These are phyloP conservation scores for Aspergillus hancockii DNA, from an alignment of 495 filamentous ascomycete genomes.

Conservation along the genomic window DNA sequence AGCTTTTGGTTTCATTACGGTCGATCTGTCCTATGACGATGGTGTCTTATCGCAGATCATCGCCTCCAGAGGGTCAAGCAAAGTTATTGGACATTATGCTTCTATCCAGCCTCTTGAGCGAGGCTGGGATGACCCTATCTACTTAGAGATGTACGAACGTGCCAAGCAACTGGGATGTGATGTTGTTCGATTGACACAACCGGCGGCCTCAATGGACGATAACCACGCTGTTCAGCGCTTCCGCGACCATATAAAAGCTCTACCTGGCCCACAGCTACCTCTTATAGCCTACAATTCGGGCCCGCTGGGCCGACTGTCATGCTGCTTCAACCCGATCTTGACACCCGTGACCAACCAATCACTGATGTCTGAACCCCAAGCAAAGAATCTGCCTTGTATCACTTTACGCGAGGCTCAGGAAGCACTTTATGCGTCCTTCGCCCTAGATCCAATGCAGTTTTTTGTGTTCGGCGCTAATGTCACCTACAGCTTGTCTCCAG, in stretches of 20 bases:
- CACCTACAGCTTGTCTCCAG: constrained; percentile 46
- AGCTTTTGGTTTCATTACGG: constrained; percentile 66
- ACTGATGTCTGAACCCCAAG: constrained; percentile 22
- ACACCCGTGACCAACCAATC: constrained; percentile 56
- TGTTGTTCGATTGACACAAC: constrained; percentile 49
- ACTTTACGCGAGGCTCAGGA: constrained; percentile 40
- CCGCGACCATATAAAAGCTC: constrained; percentile 33
- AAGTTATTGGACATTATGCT: constrained; percentile 66
- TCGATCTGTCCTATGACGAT: constrained; percentile 63
- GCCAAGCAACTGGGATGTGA: constrained; percentile 48
- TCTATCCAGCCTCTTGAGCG: constrained; percentile 45
- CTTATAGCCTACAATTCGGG: constrained; percentile 75
- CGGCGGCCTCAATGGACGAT: constrained; percentile 39
- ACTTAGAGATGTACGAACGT: constrained; percentile 39
- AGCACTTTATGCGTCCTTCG: constrained; percentile 55
- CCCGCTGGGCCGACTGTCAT: constrained; percentile 61
- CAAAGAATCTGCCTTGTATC: constrained; percentile 40
- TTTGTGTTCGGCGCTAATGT: constrained; percentile 47
- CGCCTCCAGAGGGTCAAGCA: constrained; percentile 57
- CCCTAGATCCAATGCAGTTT: constrained; percentile 52
- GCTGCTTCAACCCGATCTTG: constrained; percentile 64
- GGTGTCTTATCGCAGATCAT: constrained; percentile 55
- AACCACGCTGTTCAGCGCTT: constrained; percentile 45
- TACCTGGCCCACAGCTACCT: constrained; percentile 37
- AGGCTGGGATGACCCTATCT: constrained; percentile 42